Percentiles rank a stretch among this genome's conserved stretches.
phyloP scores from a whole-genome alignment of 2,329 filamentous ascomycete species.

The Boeremia lycopersici region DNA sequence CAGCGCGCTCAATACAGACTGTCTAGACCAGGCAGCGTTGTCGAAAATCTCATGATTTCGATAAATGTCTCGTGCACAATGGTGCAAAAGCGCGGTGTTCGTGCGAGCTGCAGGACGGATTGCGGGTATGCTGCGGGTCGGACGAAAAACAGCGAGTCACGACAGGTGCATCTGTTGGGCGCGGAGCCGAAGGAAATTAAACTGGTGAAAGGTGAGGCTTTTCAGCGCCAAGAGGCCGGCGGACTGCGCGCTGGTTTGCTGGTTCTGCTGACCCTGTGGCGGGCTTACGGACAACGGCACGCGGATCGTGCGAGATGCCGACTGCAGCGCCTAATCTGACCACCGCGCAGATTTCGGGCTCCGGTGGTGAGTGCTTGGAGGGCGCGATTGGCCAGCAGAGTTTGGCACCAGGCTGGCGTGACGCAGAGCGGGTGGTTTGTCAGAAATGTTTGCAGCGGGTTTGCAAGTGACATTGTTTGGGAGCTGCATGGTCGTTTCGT shows the following conservation, averaged over 20 bases:
- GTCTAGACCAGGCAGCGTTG: slow-evolving; percentile 4
- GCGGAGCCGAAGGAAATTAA: slow-evolving; percentile 7
- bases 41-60: slow-evolving; percentile 3
- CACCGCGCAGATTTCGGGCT: slow-evolving; percentile 10
- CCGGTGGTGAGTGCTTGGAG: slow-evolving; percentile 4
- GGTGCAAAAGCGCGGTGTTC: background rate
- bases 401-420: slow-evolving; percentile 1
- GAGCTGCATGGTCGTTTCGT: slow-evolving; percentile 7
- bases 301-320: slow-evolving; percentile 30
- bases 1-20: background rate
- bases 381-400: slow-evolving; percentile 19
- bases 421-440: slow-evolving; percentile 6
- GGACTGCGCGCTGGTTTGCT: slow-evolving; percentile 1
- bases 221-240: slow-evolving; percentile 7
- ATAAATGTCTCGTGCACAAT: slow-evolving; percentile 5
- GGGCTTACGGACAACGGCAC: slow-evolving; percentile 8
- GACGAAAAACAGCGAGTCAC: slow-evolving; percentile 16
- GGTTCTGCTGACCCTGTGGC: background rate
- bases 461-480: background rate
- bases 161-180: slow-evolving; percentile 4
- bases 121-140: slow-evolving; percentile 12
- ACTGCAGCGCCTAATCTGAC: slow-evolving; percentile 32
- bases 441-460: slow-evolving; percentile 14
- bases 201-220: slow-evolving; percentile 9
- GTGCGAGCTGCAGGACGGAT: slow-evolving; percentile 8